These are phyloP conservation scores for Lactarius sanguifluus DNA, from an alignment of 768 basidiomycete genomes.

Conservation along the genomic window DNA sequence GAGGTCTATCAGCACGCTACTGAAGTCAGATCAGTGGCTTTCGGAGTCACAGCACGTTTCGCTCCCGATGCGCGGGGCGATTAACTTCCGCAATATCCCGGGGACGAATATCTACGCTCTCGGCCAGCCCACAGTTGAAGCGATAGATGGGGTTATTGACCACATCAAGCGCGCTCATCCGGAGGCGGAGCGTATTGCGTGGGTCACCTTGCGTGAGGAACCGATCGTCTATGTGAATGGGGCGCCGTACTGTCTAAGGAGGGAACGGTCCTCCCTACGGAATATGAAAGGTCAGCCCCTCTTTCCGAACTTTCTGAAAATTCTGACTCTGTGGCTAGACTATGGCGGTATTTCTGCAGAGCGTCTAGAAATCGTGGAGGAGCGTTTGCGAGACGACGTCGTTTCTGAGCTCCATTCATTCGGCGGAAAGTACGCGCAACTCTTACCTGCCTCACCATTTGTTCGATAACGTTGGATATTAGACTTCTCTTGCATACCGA, in stretches of 20 bases:
- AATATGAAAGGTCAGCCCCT: constrained; percentile 81
- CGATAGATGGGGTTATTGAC: constrained; percentile 75
- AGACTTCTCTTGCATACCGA: constrained; percentile 91
- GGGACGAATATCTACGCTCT: constrained; percentile 84
- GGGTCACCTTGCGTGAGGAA: constrained; percentile 93
- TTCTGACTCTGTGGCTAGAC: constrained; percentile 46
- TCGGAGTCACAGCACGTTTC: constrained; percentile 66
- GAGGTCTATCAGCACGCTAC: constrained; percentile 55
- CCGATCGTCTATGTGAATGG: constrained; percentile 93
- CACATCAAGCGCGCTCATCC: constrained; percentile 63
- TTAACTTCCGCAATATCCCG: constrained; percentile 88
- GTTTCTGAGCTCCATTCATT: constrained; percentile 78
- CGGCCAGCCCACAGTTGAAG: constrained; percentile 88
- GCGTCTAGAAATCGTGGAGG: constrained; percentile 87
- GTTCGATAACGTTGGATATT: constrained; percentile 12
- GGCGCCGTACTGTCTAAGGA: constrained; percentile 82
- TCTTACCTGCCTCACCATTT: not conserved
- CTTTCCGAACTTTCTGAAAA: constrained; percentile 2
- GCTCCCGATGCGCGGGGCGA: constrained; percentile 82
- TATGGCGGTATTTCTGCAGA: constrained; percentile 94
- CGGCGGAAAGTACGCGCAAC: constrained; percentile 66
- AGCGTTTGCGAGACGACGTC: constrained; percentile 86
- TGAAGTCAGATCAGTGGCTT: constrained; percentile 94
- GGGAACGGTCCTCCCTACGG: constrained; percentile 81
- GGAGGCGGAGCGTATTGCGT: constrained; percentile 62